Evolutionary conservation across 768 basidiomycete genomes (phyloP).

Genomic region (Russula olivacea): DNA sequence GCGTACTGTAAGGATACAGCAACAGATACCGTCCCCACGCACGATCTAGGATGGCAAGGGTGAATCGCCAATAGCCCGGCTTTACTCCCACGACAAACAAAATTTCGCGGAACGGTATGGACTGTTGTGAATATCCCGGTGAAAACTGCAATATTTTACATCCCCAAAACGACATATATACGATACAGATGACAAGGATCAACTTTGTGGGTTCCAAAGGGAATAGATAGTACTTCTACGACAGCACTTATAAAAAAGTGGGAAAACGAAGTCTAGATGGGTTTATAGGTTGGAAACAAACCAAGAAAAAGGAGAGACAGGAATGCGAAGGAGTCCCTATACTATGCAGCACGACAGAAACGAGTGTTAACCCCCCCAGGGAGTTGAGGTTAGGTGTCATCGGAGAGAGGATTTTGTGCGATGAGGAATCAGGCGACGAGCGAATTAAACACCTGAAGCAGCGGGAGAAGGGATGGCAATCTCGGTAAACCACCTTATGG

Average conservation of each 20-base stretch:
- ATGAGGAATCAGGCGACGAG: neutral
- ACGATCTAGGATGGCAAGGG: neutral
- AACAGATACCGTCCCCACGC: neutral
- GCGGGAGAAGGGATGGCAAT: neutral
- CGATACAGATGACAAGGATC: neutral
- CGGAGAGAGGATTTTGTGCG: neutral
- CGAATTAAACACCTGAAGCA: neutral
- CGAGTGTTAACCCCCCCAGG: neutral
- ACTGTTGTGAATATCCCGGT: neutral
- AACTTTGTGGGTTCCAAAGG: neutral
- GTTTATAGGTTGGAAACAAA: neutral
- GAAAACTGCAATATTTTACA: neutral
- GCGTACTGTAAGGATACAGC: no score
- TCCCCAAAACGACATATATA: neutral
- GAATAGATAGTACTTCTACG: neutral
- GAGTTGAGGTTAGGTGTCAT: neutral
- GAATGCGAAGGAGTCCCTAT: neutral
- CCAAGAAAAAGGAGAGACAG: neutral
- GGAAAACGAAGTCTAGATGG: neutral
- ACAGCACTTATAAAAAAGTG: neutral
- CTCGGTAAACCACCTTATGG: neutral
- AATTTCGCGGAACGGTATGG: neutral
- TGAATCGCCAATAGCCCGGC: neutral
- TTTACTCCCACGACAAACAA: neutral
- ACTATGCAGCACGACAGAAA: neutral